A percentile compares a stretch with the other conserved stretches of the same genome.
phyloP scores from a whole-genome alignment of 176 grass and related monocot genomes.

The Zizania latifolia region DNA sequence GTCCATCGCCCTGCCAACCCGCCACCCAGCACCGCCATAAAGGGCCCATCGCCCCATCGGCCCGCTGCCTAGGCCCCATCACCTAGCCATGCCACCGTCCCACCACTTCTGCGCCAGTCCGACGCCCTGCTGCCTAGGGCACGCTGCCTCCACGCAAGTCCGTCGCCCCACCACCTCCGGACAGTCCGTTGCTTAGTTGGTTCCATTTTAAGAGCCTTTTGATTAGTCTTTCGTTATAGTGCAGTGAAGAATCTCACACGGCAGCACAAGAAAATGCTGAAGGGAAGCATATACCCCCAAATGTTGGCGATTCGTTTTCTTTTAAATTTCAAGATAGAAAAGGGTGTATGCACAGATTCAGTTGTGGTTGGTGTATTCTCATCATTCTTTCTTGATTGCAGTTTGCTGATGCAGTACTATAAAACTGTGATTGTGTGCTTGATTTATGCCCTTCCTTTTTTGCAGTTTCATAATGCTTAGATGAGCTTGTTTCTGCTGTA shows the following conservation, averaged over 20 bases:
- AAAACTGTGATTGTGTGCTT: not conserved
- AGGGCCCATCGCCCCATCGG: too few species aligned
- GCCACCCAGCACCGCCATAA: too few species aligned
- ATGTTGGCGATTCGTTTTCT: slow-evolving; percentile 48
- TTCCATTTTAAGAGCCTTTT: not conserved
- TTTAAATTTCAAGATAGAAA: slow-evolving; percentile 52
- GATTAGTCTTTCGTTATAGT: not conserved
- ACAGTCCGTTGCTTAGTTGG: not conserved
- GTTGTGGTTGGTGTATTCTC: slow-evolving; percentile 48
- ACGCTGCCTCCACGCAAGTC: too few species aligned
- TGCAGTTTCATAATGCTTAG: slow-evolving; percentile 53
- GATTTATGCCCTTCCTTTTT: not conserved
- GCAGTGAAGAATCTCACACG: slow-evolving; percentile 51
- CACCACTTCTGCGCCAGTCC: too few species aligned
- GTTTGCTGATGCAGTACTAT: not conserved
- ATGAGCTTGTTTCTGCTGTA: slow-evolving; percentile 55
- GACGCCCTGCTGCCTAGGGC: too few species aligned
- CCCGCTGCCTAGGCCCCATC: too few species aligned
- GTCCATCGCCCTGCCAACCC: too few species aligned
- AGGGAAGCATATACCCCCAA: slow-evolving; percentile 44
- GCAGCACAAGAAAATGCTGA: slow-evolving; percentile 34
- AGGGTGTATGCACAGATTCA: slow-evolving; percentile 62
- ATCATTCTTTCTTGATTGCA: not conserved
- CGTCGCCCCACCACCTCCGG: too few species aligned
- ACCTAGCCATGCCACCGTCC: too few species aligned